Evolutionary conservation across 768 basidiomycete genomes (phyloP).

Genomic region (Galerina marginata): DNA sequence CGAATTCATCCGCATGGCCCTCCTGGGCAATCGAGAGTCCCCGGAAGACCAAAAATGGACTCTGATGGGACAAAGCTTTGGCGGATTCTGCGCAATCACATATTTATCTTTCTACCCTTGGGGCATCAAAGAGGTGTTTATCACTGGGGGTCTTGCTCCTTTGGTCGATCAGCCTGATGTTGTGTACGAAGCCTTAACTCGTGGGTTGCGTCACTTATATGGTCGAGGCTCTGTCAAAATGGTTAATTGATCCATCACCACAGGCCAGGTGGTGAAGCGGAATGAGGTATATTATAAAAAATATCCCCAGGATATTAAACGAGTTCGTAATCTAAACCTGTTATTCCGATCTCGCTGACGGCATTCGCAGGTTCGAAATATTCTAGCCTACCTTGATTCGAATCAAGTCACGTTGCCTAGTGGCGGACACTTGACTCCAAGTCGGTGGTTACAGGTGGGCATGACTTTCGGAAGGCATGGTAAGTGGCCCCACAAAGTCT

Average conservation of each 20-base stretch:
- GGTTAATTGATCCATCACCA: background rate
- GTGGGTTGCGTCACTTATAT: constrained; percentile 34
- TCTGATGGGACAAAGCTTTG: constrained; percentile 56
- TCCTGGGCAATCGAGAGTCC: constrained; percentile 43
- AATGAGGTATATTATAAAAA: constrained; percentile 55
- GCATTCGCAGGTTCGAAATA: constrained; percentile 44
- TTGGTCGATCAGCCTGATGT: constrained; percentile 48
- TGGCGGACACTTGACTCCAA: constrained; percentile 46
- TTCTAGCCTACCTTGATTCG: constrained; percentile 45
- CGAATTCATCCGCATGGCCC: constrained; percentile 49
- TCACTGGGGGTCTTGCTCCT: constrained; percentile 54
- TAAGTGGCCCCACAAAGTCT: constrained; percentile 19
- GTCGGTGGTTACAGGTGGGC: constrained; percentile 50
- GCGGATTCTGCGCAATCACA: constrained; percentile 54
- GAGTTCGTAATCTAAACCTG: constrained; percentile 30
- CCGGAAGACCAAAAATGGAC: constrained; percentile 57
- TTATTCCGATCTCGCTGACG: background rate
- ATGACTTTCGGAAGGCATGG: constrained; percentile 49
- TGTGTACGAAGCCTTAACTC: constrained; percentile 44
- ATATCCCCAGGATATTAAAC: constrained; percentile 51
- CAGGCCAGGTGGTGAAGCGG: constrained; percentile 45
- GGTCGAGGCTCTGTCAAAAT: too few relatives aligned
- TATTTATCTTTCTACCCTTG: constrained; percentile 51
- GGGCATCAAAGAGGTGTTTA: constrained; percentile 54
- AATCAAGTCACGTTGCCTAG: constrained; percentile 46